Percentiles rank a stretch among this genome's conserved stretches.
These are phyloP conservation scores for Viridothelium virens DNA, from an alignment of 495 filamentous ascomycete species.

Conservation along the genomic window DNA sequence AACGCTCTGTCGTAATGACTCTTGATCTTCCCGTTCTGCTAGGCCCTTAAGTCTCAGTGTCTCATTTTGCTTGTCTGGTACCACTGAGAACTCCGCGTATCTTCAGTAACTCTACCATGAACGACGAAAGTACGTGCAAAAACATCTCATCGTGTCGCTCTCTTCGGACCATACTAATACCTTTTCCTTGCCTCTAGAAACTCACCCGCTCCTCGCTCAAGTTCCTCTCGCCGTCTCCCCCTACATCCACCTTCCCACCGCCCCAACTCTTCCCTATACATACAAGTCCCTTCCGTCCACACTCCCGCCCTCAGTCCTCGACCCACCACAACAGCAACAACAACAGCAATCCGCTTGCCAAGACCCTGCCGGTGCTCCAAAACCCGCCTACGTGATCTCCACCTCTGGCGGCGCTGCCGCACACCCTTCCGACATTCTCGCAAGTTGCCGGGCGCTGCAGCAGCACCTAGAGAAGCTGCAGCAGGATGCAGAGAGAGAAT, in stretches of 20 bases:
- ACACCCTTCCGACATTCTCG: constrained; percentile 48
- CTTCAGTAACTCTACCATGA: constrained; percentile 14
- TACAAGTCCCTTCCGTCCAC: constrained; percentile 83
- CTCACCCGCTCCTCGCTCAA: constrained; percentile 84
- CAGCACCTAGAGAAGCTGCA: constrained; percentile 61
- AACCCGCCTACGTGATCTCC: constrained; percentile 65
- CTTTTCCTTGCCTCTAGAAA: constrained; percentile 41
- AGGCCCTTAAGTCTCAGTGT: too few species aligned
- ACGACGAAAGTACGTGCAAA: constrained; percentile 22
- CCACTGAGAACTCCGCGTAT: not conserved
- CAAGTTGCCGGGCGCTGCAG: constrained; percentile 65
- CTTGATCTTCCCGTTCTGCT: too few species aligned
- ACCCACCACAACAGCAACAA: constrained; percentile 17
- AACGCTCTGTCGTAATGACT: too few species aligned
- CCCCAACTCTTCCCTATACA: constrained; percentile 88
- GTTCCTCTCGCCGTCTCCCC: constrained; percentile 89
- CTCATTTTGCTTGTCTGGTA: not conserved
- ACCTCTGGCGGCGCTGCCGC: constrained; percentile 46
- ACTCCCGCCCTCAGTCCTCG: constrained; percentile 68
- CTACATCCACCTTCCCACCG: constrained; percentile 82
- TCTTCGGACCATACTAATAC: not conserved
- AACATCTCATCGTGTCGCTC: not conserved
- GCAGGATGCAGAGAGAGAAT: constrained; percentile 52
- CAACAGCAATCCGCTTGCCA: constrained; percentile 32
- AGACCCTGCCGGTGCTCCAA: constrained; percentile 33